Evolutionary conservation across 169 alveolate genomes (phyloP).

Genomic region (Amoebophrya sp.): DNA sequence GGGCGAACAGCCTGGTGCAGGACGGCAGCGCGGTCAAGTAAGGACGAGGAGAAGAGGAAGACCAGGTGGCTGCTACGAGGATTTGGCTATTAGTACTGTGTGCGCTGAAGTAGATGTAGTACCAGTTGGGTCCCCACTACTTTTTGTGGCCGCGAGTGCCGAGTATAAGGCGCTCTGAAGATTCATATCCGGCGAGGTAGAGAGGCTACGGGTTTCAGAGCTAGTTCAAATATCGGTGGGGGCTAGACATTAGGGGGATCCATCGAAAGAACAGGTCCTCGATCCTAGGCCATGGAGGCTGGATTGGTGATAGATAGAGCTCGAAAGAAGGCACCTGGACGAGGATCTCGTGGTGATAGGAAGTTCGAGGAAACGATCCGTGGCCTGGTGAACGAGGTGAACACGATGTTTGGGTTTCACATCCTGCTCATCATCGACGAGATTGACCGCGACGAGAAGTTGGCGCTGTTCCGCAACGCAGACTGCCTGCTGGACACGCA

Average conservation of each 20-base stretch:
- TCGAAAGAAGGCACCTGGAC: conserved; percentile 1
- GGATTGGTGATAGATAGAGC: too few species aligned
- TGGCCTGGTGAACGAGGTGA: conserved; percentile 8
- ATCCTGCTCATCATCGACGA: conserved; percentile 9
- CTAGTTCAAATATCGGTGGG: too few species aligned
- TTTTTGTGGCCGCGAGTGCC: too few species aligned
- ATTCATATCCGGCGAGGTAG: too few species aligned
- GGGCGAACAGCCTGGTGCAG: neutral
- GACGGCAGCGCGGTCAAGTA: neutral
- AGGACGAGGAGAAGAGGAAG: conserved; percentile 1
- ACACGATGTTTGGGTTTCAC: conserved; percentile 9
- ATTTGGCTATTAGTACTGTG: too few species aligned
- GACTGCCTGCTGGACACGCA: conserved; percentile 57
- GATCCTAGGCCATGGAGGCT: too few species aligned
- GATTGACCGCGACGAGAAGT: conserved; percentile 30
- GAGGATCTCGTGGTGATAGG: neutral
- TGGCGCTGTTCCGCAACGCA: conserved; percentile 45
- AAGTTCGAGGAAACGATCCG: neutral
- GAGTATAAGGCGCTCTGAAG: too few species aligned
- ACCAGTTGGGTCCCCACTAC: too few species aligned
- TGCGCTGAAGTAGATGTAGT: too few species aligned
- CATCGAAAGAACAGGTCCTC: too few species aligned
- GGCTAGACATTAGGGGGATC: too few species aligned
- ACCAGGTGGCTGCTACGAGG: neutral
- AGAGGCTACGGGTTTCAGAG: too few species aligned